These are phyloP conservation scores for Cryphonectria japonica DNA, from an alignment of 2,329 filamentous ascomycete species.

Conservation along the genomic window DNA sequence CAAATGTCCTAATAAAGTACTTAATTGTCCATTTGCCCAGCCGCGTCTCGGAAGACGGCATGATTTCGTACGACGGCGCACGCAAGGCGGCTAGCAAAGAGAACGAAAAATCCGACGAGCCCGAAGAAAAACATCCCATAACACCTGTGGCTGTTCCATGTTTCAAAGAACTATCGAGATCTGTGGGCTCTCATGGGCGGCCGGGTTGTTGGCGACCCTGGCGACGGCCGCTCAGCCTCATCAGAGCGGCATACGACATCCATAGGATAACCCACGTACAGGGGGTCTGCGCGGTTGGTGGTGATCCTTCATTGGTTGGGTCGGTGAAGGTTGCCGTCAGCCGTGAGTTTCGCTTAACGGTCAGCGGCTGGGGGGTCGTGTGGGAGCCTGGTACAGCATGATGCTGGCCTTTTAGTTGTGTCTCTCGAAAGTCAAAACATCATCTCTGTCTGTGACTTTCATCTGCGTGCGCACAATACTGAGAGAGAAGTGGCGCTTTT, in stretches of 20 bases:
- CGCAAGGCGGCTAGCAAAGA: background rate
- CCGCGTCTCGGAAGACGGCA: background rate
- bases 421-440: background rate
- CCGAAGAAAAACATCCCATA: background rate
- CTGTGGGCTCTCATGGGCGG: conserved; percentile 1
- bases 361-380: background rate
- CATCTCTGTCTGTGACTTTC: background rate
- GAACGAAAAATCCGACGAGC: background rate
- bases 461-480: background rate
- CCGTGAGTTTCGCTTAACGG: background rate
- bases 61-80: background rate
- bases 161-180: background rate
- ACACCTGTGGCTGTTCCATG: background rate
- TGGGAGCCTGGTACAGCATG: background rate
- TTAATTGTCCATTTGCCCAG: background rate
- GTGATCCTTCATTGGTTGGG: background rate
- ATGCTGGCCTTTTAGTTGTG: background rate
- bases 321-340: background rate
- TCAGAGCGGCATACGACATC: background rate
- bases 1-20: too few relatives aligned
- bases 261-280: background rate
- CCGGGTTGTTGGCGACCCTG: background rate
- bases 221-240: conserved; percentile 8
- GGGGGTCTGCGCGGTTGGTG: background rate
- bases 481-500: background rate